Evolutionary conservation across 805 yeast species (phyloP).

Genomic region (Sugiyamaella americana): DNA sequence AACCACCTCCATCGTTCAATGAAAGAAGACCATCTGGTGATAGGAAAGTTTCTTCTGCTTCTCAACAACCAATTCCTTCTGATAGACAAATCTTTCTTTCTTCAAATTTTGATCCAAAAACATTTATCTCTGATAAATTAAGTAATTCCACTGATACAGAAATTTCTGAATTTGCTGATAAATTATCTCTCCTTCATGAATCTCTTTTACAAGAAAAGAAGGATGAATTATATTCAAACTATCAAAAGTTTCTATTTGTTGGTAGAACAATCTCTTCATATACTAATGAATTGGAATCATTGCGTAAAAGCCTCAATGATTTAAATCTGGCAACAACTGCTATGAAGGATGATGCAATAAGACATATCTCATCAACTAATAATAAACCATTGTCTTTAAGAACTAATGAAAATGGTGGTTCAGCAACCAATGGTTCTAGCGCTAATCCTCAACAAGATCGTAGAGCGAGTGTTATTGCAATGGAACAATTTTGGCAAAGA

Average conservation of each 20-base stretch:
- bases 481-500: slow-evolving; percentile 76
- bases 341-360: slow-evolving; percentile 56
- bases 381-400: neutral
- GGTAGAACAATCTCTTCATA: slow-evolving; percentile 55
- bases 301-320: slow-evolving; percentile 56
- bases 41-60: neutral
- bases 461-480: slow-evolving; percentile 61
- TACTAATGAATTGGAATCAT: slow-evolving; percentile 52
- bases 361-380: slow-evolving; percentile 18
- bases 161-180: slow-evolving; percentile 62
- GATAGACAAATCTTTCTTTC: slow-evolving; percentile 8
- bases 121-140: slow-evolving; percentile 45
- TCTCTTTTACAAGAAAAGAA: slow-evolving; percentile 38
- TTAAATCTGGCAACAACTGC: slow-evolving; percentile 54
- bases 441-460: slow-evolving; percentile 38
- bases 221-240: slow-evolving; percentile 26
- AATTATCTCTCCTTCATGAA: slow-evolving; percentile 43
- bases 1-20: neutral
- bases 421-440: slow-evolving; percentile 3
- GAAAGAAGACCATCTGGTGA: neutral
- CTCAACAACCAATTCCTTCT: neutral
- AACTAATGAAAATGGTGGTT: neutral
- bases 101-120: slow-evolving; percentile 40
- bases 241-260: slow-evolving; percentile 29
- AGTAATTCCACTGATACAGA: slow-evolving; percentile 64